Percentiles rank a stretch among this genome's conserved stretches.
phyloP scores from a whole-genome alignment of 495 filamentous ascomycete genomes.

The Neurospora sp. region DNA sequence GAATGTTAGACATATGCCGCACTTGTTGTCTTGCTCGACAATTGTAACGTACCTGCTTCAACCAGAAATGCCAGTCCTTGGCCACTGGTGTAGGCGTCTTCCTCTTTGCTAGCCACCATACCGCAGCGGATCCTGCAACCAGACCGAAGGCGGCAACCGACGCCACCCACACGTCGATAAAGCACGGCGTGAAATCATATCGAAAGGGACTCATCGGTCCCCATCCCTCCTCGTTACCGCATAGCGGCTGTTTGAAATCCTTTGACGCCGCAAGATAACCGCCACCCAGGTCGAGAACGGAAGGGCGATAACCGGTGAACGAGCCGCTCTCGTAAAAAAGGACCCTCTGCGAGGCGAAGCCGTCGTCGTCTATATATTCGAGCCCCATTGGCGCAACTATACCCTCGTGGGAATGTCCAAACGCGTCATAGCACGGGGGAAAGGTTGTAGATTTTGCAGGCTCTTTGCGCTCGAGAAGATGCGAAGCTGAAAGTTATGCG shows the following conservation, averaged over 20 bases:
- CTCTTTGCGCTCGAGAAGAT: background rate
- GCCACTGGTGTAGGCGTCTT: constrained; percentile 56
- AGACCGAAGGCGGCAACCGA: constrained; percentile 68
- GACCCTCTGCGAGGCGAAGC: constrained; percentile 28
- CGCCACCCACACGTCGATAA: constrained; percentile 77
- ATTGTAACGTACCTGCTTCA: constrained; percentile 60
- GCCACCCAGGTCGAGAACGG: constrained; percentile 25
- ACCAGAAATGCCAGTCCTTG: constrained; percentile 94
- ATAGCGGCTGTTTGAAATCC: constrained; percentile 54
- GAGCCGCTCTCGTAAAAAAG: constrained; percentile 41
- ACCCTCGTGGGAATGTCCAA: constrained; percentile 4
- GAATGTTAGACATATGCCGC: background rate
- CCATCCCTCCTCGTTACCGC: constrained; percentile 86
- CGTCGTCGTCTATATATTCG: constrained; percentile 11
- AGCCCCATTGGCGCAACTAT: constrained; percentile 21
- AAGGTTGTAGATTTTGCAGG: background rate
- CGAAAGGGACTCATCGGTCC: constrained; percentile 74
- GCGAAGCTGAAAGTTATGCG: background rate
- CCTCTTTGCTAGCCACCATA: constrained; percentile 51
- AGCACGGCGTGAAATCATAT: constrained; percentile 95
- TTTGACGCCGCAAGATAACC: constrained; percentile 37
- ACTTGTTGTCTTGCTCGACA: background rate
- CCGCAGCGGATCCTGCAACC: constrained; percentile 60
- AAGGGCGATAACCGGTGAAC: constrained; percentile 39
- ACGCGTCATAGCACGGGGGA: constrained; percentile 17